phyloP scores from a whole-genome alignment of 805 yeast species.

The Wickerhamomyces bisporus region DNA sequence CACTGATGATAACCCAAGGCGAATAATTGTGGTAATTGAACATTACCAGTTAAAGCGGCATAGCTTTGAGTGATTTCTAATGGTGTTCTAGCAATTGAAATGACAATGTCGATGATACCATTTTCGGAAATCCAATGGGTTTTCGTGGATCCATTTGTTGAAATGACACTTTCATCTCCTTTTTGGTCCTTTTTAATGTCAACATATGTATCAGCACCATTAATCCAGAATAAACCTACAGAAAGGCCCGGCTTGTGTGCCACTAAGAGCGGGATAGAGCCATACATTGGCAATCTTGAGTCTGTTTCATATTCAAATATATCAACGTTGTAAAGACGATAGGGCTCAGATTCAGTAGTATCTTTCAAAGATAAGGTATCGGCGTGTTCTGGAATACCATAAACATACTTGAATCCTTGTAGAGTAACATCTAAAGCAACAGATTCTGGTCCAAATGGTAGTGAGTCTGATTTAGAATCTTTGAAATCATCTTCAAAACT shows the following conservation, averaged over 20 bases:
- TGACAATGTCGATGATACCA: constrained; percentile 73
- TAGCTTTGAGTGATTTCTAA: constrained; percentile 53
- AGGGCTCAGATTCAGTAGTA: constrained; percentile 63
- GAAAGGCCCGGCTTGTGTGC: constrained; percentile 55
- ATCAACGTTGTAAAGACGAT: constrained; percentile 87
- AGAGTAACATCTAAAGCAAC: constrained; percentile 75
- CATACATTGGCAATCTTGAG: constrained; percentile 89
- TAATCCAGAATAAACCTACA: constrained; percentile 86
- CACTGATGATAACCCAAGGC: constrained; percentile 93
- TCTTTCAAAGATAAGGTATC: constrained; percentile 71
- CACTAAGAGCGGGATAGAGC: constrained; percentile 84
- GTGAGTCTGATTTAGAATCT: constrained; percentile 58
- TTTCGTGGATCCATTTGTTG: constrained; percentile 23
- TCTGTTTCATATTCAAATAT: constrained; percentile 88
- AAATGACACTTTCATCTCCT: constrained; percentile 9
- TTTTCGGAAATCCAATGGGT: constrained; percentile 95
- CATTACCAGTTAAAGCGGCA: constrained; percentile 66
- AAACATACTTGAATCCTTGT: constrained; percentile 55
- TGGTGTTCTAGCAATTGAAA: constrained; percentile 59
- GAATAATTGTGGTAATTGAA: constrained; percentile 69
- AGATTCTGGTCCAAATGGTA: constrained; percentile 87
- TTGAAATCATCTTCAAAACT: constrained; percentile 67
- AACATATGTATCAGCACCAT: constrained; percentile 87
- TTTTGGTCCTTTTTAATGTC: constrained; percentile 48
- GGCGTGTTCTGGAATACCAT: constrained; percentile 98